Base-by-base conservation (phyloP, 2,329 filamentous ascomycete species). In the Helotiales sp. region DNA sequence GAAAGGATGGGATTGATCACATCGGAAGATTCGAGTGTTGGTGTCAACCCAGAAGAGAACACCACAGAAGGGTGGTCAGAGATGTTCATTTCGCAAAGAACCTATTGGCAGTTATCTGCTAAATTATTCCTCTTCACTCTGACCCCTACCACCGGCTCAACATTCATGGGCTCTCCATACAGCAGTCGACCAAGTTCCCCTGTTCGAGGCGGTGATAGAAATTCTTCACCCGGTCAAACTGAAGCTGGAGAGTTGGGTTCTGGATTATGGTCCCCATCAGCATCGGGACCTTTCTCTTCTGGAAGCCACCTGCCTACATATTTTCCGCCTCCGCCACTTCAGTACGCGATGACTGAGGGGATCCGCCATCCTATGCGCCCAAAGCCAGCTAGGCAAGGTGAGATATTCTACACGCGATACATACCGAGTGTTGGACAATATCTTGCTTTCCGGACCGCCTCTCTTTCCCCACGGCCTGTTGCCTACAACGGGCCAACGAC, bases 41-140 rank as follows among this genome's bases (percentile, higher is more conserved):
- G 93, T 4, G 82, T 85, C 0, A 85, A 87, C 43, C 78, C 87
- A 15, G 85, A 89, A 50, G 86, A 90, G 60, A 86, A 88, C 55
- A 83, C 84, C 40, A 83, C 86, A 10, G 86, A 89, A 49, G 88
- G 86, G 61, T 97, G 92, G 92, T 84, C 84, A 30, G 82, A 87
- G 60, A 94, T 97, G 90, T 97, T 96, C 77, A 90, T 94, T 49
- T 91, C 90, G 65, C 87, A 89, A 47, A 85, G 87, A 68, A 89
- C 89, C 74, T 99, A 97, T 80, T 99, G 96, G 96, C 96, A 98
- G 80, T 85, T 96, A 2, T 93, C 96, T 49, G 88, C 92, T 0
- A 87, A 93, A 6, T 85, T 97, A 60, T 98, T 97, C 77, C 87
- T 98, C 55, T 97, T 97, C 80, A 93, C 92, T 0, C 84, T 95